Conservation (phyloP, 2,329 filamentous ascomycete genomes). For the Dactylellina parvicollis region DNA sequence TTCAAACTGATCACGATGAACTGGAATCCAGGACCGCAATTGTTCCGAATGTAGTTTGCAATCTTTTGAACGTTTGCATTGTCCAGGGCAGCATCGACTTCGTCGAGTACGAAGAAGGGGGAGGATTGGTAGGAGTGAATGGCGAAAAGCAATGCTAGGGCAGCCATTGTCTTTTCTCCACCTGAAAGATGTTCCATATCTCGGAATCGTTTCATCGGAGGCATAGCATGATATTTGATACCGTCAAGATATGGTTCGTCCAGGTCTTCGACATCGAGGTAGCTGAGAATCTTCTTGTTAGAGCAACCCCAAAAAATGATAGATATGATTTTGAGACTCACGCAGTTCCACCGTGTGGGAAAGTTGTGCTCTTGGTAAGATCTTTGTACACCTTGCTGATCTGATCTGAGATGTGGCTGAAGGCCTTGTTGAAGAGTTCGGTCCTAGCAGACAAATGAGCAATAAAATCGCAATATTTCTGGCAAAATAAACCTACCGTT, state of each 20-base stretch:
- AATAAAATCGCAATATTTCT: background rate
- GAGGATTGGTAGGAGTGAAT: slow-evolving; percentile 95
- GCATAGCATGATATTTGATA: slow-evolving; percentile 99
- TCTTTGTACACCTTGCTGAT: slow-evolving; percentile 95
- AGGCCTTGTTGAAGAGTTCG: slow-evolving; percentile 94
- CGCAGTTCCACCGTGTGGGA: slow-evolving; percentile 85
- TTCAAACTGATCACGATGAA: slow-evolving; percentile 98
- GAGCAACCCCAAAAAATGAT: background rate
- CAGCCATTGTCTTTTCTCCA: slow-evolving; percentile 98
- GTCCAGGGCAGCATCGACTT: slow-evolving; percentile 97
- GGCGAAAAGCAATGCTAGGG: slow-evolving; percentile 92
- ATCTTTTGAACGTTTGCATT: slow-evolving; percentile 97
- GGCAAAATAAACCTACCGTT: slow-evolving; percentile 64
- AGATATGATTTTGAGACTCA: slow-evolving; percentile 59
- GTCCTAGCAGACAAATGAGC: slow-evolving; percentile 61
- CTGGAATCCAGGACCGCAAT: slow-evolving; percentile 96
- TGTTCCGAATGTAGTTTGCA: slow-evolving; percentile 93
- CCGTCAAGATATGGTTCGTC: slow-evolving; percentile 95
- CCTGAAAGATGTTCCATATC: slow-evolving; percentile 99
- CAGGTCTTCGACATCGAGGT: slow-evolving; percentile 94
- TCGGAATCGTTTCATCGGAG: slow-evolving; percentile 94
- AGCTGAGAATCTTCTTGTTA: slow-evolving; percentile 62
- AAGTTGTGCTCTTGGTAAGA: slow-evolving; percentile 87
- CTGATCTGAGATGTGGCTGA: slow-evolving; percentile 92
- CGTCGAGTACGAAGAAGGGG: slow-evolving; percentile 97